phyloP scores from a whole-genome alignment of 2,329 filamentous ascomycete genomes.

The Alternaria sp. region DNA sequence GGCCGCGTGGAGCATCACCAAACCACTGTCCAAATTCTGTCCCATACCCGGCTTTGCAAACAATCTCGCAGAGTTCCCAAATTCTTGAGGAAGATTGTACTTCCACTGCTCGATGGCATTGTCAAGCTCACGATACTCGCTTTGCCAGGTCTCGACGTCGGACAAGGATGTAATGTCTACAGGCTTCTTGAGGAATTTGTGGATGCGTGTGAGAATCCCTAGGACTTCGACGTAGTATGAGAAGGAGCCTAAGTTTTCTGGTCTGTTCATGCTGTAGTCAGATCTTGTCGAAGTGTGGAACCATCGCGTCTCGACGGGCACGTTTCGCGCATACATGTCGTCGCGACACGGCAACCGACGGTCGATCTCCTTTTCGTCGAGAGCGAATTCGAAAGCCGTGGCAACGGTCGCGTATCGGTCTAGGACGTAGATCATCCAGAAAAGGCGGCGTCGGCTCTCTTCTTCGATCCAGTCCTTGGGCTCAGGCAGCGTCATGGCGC shows the following conservation, averaged over 20 bases:
- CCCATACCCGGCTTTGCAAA: conserved; percentile 67
- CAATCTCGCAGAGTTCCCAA: conserved; percentile 81
- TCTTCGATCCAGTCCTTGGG: conserved; percentile 88
- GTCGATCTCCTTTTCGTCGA: conserved; percentile 90
- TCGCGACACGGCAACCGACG: conserved; percentile 85
- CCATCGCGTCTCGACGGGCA: conserved; percentile 83
- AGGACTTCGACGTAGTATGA: conserved; percentile 90
- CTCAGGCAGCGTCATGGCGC: conserved; percentile 84
- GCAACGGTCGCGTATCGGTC: conserved; percentile 90
- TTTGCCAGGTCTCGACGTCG: conserved; percentile 90
- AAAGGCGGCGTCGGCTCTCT: conserved; percentile 80
- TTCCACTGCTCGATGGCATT: conserved; percentile 82
- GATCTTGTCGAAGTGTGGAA: conserved; percentile 62
- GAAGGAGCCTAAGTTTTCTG: conserved; percentile 85
- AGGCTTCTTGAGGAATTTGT: conserved; percentile 85
- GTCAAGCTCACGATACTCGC: conserved; percentile 84
- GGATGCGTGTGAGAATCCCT: conserved; percentile 84
- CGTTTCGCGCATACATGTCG: conserved; percentile 83
- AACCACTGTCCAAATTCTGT: conserved; percentile 77
- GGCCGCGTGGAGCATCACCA: conserved; percentile 90
- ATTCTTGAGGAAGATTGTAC: conserved; percentile 80
- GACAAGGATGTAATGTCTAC: conserved; percentile 84
- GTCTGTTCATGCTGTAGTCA: conserved; percentile 71
- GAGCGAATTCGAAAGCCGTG: conserved; percentile 88
- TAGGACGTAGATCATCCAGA: conserved; percentile 93